phyloP scores from a whole-genome alignment of 768 basidiomycete species.

The Mycena kentingensis region DNA sequence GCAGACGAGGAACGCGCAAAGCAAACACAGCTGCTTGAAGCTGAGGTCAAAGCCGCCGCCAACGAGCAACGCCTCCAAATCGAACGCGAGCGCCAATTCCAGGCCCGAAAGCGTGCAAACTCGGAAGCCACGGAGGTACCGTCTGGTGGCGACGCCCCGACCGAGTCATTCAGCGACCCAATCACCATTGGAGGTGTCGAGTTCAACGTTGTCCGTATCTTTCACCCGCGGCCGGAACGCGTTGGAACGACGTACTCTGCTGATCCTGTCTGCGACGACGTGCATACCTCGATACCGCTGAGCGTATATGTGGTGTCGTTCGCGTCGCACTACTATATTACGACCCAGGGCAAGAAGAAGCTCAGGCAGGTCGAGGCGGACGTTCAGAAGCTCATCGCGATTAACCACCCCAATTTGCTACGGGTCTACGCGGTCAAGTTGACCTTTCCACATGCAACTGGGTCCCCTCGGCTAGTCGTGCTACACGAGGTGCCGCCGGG shows the following conservation, averaged over 20 bases:
- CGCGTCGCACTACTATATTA: slow-evolving; percentile 66
- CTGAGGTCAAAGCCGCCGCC: slow-evolving; percentile 66
- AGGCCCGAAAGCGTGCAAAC: slow-evolving; percentile 61
- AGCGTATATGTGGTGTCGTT: slow-evolving; percentile 72
- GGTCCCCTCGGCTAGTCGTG: slow-evolving; percentile 58
- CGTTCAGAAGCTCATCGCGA: slow-evolving; percentile 56
- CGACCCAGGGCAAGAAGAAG: slow-evolving; percentile 70
- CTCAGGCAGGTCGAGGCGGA: slow-evolving; percentile 67
- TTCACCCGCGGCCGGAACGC: slow-evolving; percentile 69
- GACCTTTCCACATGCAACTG: slow-evolving; percentile 48
- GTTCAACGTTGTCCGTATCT: slow-evolving; percentile 70
- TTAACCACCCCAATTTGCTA: slow-evolving; percentile 69
- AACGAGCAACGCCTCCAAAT: slow-evolving; percentile 62
- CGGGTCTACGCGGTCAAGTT: slow-evolving; percentile 70
- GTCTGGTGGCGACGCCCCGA: slow-evolving; percentile 48
- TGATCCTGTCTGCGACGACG: slow-evolving; percentile 73
- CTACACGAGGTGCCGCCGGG: slow-evolving; percentile 73
- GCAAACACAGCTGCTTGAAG: slow-evolving; percentile 60
- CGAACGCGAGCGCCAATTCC: slow-evolving; percentile 54
- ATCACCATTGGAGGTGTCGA: slow-evolving; percentile 59
- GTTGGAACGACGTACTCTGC: slow-evolving; percentile 72
- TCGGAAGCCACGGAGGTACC: slow-evolving; percentile 74
- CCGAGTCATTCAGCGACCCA: slow-evolving; percentile 60
- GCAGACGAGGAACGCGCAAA: slow-evolving; percentile 53
- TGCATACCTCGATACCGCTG: slow-evolving; percentile 55